Evolutionary conservation across 1,284 basidiomycete species (phyloP).

Genomic region (Inonotus obliquus): DNA sequence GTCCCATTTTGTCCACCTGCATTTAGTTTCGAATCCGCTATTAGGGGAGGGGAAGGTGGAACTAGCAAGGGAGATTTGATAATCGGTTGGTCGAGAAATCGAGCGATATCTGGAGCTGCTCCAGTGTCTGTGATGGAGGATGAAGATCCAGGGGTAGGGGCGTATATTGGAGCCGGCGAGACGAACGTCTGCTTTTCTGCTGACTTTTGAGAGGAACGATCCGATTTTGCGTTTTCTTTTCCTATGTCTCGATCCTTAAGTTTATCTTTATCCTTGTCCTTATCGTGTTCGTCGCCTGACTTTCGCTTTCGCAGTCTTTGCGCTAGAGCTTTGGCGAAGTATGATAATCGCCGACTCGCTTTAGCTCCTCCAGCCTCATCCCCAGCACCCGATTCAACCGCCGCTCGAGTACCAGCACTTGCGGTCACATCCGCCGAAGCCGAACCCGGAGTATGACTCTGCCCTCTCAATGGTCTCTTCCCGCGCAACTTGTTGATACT

Average conservation of each 20-base stretch:
- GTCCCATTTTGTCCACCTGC: background rate
- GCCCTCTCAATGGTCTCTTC: background rate
- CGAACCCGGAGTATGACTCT: background rate
- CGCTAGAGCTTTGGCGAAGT: background rate
- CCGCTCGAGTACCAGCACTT: background rate
- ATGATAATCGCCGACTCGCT: background rate
- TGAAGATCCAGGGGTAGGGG: background rate
- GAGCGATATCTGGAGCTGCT: background rate
- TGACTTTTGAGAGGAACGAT: background rate
- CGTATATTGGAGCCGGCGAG: background rate
- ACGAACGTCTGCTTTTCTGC: background rate
- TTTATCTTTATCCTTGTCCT: background rate
- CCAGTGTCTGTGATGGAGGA: too few relatives aligned
- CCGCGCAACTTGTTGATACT: constrained; percentile 5
- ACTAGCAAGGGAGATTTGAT: background rate
- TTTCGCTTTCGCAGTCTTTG: too few relatives aligned
- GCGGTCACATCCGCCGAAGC: background rate
- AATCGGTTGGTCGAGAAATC: background rate
- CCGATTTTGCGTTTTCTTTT: background rate
- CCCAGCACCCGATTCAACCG: background rate
- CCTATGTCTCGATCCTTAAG: background rate
- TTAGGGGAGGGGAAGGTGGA: background rate
- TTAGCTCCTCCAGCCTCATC: background rate
- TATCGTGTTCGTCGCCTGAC: background rate
- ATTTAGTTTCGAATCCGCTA: background rate